phyloP scores from a whole-genome alignment of 2,329 filamentous ascomycete genomes.

The Capronia coronata region DNA sequence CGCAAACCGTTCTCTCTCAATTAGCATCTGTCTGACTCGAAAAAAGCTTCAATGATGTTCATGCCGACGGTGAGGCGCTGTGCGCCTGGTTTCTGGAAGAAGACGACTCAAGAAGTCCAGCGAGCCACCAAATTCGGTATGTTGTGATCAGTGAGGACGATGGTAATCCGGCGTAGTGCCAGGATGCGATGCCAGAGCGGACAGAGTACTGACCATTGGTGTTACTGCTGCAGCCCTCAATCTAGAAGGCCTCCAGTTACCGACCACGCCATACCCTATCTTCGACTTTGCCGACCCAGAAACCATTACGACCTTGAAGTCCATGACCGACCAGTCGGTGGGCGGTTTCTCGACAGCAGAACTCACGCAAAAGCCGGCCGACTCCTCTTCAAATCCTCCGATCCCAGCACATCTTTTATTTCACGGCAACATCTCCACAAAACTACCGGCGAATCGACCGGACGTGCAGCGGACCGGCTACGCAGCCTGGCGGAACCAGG shows the following conservation, averaged over 20 bases:
- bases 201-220: too few relatives aligned
- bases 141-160: neutral
- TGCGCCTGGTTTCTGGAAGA: constrained; percentile 29
- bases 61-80: constrained; percentile 19
- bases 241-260: constrained; percentile 25
- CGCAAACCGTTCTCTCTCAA: too few relatives aligned
- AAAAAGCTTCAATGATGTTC: constrained; percentile 19
- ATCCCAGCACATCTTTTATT: constrained; percentile 66
- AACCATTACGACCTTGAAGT: constrained; percentile 51
- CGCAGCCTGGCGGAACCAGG: constrained; percentile 80
- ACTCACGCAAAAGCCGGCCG: constrained; percentile 59
- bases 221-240: constrained; percentile 24
- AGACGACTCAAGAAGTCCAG: constrained; percentile 25
- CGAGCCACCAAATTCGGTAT: constrained; percentile 27
- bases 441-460: constrained; percentile 68
- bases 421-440: constrained; percentile 79
- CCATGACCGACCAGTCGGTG: constrained; percentile 80
- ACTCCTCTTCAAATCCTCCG: constrained; percentile 33
- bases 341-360: constrained; percentile 74
- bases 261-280: constrained; percentile 23
- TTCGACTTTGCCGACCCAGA: constrained; percentile 33
- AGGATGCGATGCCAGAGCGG: neutral
- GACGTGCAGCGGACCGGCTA: constrained; percentile 75
- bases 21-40: too few relatives aligned
- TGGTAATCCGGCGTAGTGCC: neutral